Evolutionary conservation across 768 basidiomycete species (phyloP).

Genomic region (Suillus hirtellus): DNA sequence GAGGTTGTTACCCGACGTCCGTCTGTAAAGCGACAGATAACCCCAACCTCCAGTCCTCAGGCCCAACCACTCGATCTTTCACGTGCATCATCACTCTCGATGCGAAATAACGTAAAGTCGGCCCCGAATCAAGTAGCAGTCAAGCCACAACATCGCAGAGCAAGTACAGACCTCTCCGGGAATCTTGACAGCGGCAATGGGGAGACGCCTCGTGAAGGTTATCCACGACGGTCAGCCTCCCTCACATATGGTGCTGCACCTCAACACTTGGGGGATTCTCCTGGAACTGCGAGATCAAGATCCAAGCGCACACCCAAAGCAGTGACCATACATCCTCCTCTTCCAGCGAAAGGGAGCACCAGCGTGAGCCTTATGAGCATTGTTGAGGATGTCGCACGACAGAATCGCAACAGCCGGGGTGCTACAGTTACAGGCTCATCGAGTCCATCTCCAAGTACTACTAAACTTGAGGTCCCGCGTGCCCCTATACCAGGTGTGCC

Average conservation of each 20-base stretch:
- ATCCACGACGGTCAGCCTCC: conserved; percentile 9
- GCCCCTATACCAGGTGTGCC: conserved; percentile 10
- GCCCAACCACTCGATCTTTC: not conserved
- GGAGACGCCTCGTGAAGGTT: not conserved
- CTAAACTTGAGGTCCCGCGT: conserved; percentile 10
- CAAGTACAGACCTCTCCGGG: conserved; percentile 13
- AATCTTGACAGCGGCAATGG: not conserved
- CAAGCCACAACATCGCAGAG: conserved; percentile 7
- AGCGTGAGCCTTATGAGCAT: conserved; percentile 62
- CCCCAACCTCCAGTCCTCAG: not conserved
- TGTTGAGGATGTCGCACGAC: conserved; percentile 57
- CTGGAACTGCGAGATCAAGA: conserved; percentile 5
- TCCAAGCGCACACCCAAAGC: conserved; percentile 13
- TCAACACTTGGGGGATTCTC: not conserved
- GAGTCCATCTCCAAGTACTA: not conserved
- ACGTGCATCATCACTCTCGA: conserved; percentile 13
- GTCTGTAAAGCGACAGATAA: not conserved
- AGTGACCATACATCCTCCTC: conserved; percentile 9
- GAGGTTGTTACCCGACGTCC: not conserved
- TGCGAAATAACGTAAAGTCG: conserved; percentile 4
- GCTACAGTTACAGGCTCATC: not conserved
- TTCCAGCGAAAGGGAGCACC: conserved; percentile 18
- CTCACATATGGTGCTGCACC: not conserved
- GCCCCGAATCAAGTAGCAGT: not conserved
- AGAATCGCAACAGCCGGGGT: conserved; percentile 33